Percentiles rank a stretch among this genome's conserved stretches.
Evolutionary conservation across 1,284 basidiomycete species (phyloP).

Genomic region (Cutaneotrichosporon sp.): DNA sequence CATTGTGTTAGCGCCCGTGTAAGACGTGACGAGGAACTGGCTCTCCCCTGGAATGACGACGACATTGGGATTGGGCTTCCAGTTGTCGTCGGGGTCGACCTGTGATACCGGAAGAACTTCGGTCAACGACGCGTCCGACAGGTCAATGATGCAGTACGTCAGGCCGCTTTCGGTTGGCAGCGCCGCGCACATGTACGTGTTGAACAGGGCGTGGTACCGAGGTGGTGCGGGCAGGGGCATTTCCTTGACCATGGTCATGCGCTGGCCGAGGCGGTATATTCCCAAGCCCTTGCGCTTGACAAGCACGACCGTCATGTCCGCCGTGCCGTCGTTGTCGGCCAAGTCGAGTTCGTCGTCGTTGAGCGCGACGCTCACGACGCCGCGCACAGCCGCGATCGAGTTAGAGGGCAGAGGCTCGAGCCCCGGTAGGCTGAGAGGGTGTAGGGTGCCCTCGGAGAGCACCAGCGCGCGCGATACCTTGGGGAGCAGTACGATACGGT

Average conservation of each 20-base stretch:
- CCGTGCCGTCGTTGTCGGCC: slow-evolving; percentile 55
- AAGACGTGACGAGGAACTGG: slow-evolving; percentile 64
- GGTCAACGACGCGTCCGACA: slow-evolving; percentile 65
- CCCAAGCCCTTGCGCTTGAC: slow-evolving; percentile 69
- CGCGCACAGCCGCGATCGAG: slow-evolving; percentile 70
- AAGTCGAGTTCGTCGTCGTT: slow-evolving; percentile 70
- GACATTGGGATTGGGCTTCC: slow-evolving; percentile 65
- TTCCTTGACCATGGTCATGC: slow-evolving; percentile 67
- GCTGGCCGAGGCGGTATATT: slow-evolving; percentile 65
- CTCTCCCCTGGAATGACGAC: slow-evolving; percentile 66
- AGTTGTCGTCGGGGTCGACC: slow-evolving; percentile 52
- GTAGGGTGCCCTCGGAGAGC: slow-evolving; percentile 65
- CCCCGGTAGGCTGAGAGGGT: slow-evolving; percentile 74
- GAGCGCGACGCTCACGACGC: slow-evolving; percentile 72
- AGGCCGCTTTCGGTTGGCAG: slow-evolving; percentile 56
- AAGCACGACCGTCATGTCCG: slow-evolving; percentile 72
- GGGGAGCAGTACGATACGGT: slow-evolving; percentile 73
- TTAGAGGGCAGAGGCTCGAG: slow-evolving; percentile 66
- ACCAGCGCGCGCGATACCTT: slow-evolving; percentile 58
- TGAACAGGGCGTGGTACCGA: slow-evolving; percentile 64
- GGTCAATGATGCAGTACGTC: slow-evolving; percentile 71
- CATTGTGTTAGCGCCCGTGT: slow-evolving; percentile 67
- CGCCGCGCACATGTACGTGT: slow-evolving; percentile 70
- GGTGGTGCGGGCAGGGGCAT: slow-evolving; percentile 70
- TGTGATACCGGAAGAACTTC: slow-evolving; percentile 76